Evolutionary conservation across 106 monocot species (phyloP), one percentile per base, ranked within the genome.

Genomic region (Ottelia alismoides): DNA sequence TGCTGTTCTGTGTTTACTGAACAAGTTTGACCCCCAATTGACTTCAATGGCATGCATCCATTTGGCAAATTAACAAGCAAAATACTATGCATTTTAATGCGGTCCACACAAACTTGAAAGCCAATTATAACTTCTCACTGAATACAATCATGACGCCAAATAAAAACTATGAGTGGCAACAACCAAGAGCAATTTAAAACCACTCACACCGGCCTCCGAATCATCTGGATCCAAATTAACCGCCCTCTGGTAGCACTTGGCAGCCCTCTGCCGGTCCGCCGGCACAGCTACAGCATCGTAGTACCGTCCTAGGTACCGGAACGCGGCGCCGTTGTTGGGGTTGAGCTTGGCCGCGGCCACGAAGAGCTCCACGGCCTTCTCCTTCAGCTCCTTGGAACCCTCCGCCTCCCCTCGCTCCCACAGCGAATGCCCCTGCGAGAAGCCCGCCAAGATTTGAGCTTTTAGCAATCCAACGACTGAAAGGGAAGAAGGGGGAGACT

Each of bases 201-300:
- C 21, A 76, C 88, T 79, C 53, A 98, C 98, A 4, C 98, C 98
- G 31, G 98, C 82, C 63, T 98, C 85, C 18, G 25, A 61, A 28
- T 98, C 98, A 17, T 83, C 82, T 1, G 89, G 75, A 49, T 67
- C 58, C 21, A 98, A 60, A 25, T 66, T 45, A 43, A 90, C 82
- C 10, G 98, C 89, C 61, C 90, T 79, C 73, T 86, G 80, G 69
- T 83, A 98, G 60, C 90, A 98, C 54, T 98, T 98, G 16, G 72
- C 22, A 16, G 98, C 90, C 65, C 98, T 82, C 65, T 77, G 79
- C 20, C 27, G 14, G 45, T 98, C 90, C n/a, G n/a, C n/a, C n/a
- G n/a, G n/a, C 0, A 60, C 44, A 3, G 75, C 52, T 1, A 73
- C 74, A 26, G 23, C 28, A 21, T 70, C 52, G 61, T 90, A 90